A percentile compares a stretch with the other conserved stretches of the same genome.
phyloP scores from a whole-genome alignment of 768 basidiomycete species.

The Rhizopogon rudus region DNA sequence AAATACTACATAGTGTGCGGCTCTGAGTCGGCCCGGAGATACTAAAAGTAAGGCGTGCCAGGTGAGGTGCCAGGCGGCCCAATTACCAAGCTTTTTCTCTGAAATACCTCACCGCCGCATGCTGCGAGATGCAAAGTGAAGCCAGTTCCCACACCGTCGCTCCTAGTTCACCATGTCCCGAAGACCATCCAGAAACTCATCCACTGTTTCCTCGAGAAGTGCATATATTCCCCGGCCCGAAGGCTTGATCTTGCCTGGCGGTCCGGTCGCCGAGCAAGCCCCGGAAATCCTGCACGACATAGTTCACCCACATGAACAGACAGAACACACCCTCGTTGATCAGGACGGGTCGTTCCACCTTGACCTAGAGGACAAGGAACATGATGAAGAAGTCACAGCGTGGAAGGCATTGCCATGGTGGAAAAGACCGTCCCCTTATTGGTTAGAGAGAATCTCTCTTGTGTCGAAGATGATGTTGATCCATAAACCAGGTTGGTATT shows the following conservation, averaged over 20 bases:
- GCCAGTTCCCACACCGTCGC: not conserved
- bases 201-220: constrained; percentile 12
- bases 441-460: constrained; percentile 39
- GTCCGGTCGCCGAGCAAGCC: constrained; percentile 39
- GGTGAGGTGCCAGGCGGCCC: too few species aligned
- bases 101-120: not conserved
- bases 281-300: constrained; percentile 44
- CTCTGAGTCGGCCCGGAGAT: too few species aligned
- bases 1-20: too few species aligned
- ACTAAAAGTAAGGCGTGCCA: constrained; percentile 13
- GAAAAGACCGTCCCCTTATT: constrained; percentile 67
- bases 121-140: not conserved
- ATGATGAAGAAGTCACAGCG: constrained; percentile 21
- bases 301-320: constrained; percentile 32
- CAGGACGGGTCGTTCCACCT: constrained; percentile 6
- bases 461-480: not conserved
- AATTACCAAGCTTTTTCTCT: too few species aligned
- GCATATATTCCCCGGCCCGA: constrained; percentile 25
- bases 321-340: constrained; percentile 31
- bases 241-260: constrained; percentile 39
- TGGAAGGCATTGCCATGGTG: constrained; percentile 57
- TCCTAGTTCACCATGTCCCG: constrained; percentile 13
- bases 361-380: constrained; percentile 21
- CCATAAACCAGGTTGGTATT: constrained; percentile 49
- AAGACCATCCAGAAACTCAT: constrained; percentile 14